phyloP scores from a whole-genome alignment of 73 alveolate genomes.

The Tetrahymena elliotti region DNA sequence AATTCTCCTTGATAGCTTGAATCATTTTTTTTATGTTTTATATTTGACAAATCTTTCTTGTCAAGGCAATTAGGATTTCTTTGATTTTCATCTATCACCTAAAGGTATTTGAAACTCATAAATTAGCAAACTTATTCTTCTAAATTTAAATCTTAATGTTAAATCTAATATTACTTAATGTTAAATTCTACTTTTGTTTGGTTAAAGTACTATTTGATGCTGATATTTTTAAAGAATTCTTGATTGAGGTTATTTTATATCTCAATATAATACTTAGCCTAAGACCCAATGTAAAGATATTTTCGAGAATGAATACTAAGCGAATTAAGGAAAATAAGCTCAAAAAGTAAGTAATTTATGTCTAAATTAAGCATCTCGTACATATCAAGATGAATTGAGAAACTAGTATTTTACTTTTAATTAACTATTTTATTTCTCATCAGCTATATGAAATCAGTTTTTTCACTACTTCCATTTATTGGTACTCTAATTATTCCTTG shows the following conservation, averaged over 20 bases:
- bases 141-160: not conserved
- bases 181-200: not conserved
- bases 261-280: not conserved
- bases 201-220: not conserved
- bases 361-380: not conserved
- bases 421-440: not conserved
- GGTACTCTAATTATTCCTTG: not conserved
- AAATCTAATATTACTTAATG: not conserved
- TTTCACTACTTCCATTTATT: not conserved
- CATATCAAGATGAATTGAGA: not conserved
- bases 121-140: not conserved
- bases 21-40: not conserved
- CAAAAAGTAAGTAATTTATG: not conserved
- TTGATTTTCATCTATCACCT: not conserved
- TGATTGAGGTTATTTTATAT: not conserved
- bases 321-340: not conserved
- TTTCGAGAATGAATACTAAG: not conserved
- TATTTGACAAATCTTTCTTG: not conserved
- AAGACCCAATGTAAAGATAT: not conserved
- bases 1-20: not conserved
- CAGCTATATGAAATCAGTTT: not conserved
- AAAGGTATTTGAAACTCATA: not conserved
- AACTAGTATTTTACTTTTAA: not conserved
- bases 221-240: not conserved
- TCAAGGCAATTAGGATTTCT: not conserved